phyloP scores from a whole-genome alignment of 1,139 yeast species.

The Maudiozyma humilis region DNA sequence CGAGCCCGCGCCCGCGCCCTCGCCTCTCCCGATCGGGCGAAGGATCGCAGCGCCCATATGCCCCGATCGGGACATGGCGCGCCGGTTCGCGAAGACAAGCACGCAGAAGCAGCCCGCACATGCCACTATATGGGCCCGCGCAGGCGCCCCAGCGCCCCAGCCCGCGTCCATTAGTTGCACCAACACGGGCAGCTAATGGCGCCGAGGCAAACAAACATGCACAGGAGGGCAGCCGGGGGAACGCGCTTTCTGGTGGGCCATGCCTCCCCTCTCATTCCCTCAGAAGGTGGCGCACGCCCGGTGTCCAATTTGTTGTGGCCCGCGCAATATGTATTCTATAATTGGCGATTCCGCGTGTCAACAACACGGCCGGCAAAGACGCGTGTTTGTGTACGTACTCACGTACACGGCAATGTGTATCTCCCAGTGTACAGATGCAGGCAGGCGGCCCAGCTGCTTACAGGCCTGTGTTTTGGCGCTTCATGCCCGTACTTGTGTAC shows the following conservation, averaged over 20 bases:
- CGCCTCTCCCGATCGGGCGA: background rate
- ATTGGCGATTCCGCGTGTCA: background rate
- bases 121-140: too few species aligned
- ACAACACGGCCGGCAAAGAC: background rate
- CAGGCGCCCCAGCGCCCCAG: too few species aligned
- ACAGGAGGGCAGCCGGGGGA: too few species aligned
- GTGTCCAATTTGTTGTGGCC: background rate
- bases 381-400: background rate
- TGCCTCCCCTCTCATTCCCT: too few species aligned
- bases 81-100: background rate
- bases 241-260: too few species aligned
- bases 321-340: background rate
- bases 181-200: background rate
- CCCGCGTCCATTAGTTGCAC: background rate
- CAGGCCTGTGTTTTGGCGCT: background rate
- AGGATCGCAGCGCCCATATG: background rate
- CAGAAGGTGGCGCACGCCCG: too few species aligned
- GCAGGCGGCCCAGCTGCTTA: too few species aligned
- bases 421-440: background rate
- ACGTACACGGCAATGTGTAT: too few species aligned
- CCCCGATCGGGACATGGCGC: slow-evolving; percentile 2
- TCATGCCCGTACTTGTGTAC: background rate
- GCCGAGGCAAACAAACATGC: too few species aligned
- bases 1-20: background rate
- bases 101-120: background rate